phyloP scores from a whole-genome alignment of 2,329 filamentous ascomycete species.

The Exophiala bonariae region DNA sequence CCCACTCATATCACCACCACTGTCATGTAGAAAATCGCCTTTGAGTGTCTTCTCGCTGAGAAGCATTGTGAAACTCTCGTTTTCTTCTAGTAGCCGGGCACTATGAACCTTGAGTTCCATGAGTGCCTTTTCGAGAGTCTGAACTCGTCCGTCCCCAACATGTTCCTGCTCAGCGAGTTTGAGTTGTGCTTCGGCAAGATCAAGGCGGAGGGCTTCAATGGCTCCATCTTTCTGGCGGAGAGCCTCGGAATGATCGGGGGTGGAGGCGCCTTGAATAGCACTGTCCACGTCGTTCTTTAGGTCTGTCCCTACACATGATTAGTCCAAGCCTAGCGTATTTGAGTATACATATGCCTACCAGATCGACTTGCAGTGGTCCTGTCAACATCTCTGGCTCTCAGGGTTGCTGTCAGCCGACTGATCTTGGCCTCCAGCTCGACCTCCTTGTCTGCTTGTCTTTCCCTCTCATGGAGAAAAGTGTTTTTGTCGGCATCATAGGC shows the following conservation, averaged over 20 bases:
- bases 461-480: conserved; percentile 86
- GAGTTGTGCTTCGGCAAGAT: conserved; percentile 92
- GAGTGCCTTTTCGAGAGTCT: conserved; percentile 85
- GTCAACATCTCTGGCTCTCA: conserved; percentile 70
- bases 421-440: conserved; percentile 90
- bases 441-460: conserved; percentile 78
- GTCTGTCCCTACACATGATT: conserved; percentile 1
- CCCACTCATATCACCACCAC: conserved; percentile 44
- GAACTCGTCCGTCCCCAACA: conserved; percentile 79
- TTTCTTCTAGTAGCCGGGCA: conserved; percentile 94
- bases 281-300: conserved; percentile 1
- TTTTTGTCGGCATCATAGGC: conserved; percentile 90
- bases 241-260: conserved; percentile 50
- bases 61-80: conserved; percentile 94
- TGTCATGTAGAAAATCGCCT: conserved; percentile 75
- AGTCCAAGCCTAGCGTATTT: background rate
- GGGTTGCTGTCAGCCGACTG: conserved; percentile 84
- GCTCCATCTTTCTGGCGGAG: conserved; percentile 94
- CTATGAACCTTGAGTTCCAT: conserved; percentile 95
- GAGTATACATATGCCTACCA: conserved; percentile 3
- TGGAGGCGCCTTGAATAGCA: background rate
- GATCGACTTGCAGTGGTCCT: conserved; percentile 50
- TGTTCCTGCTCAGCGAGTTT: conserved; percentile 95
- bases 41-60: conserved; percentile 94
- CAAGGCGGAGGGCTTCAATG: conserved; percentile 86